Conservation (phyloP, 1,284 basidiomycete species). For the Polyporus tsugae region DNA sequence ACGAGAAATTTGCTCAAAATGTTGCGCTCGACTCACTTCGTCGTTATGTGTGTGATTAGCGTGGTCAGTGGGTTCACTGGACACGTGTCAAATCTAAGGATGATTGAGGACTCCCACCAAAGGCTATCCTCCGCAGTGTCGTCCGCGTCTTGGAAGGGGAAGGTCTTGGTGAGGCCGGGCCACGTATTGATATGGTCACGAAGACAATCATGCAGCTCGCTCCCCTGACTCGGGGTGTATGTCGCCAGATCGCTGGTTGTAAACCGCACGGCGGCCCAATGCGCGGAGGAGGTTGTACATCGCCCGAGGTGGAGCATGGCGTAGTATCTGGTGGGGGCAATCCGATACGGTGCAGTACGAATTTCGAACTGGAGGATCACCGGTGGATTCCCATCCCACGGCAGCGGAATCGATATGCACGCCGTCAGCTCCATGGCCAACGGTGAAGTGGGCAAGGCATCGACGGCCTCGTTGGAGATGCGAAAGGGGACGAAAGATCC, state of each 20-base stretch:
- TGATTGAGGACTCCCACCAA: neutral
- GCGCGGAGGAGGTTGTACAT: neutral
- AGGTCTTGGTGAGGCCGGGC: neutral
- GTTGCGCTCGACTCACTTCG: no score
- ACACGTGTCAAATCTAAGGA: neutral
- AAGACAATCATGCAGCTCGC: neutral
- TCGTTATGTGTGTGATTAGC: neutral
- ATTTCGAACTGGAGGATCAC: neutral
- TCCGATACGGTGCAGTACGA: neutral
- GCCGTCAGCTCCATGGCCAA: neutral
- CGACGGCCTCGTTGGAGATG: neutral
- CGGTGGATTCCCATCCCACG: neutral
- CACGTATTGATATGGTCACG: neutral
- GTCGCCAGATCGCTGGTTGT: neutral
- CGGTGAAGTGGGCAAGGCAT: neutral
- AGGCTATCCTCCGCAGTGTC: neutral
- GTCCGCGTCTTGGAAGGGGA: neutral
- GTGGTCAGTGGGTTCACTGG: neutral
- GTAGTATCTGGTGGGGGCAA: neutral
- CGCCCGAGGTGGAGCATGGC: neutral
- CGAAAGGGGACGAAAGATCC: neutral
- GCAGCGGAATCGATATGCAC: neutral
- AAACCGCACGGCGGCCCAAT: neutral
- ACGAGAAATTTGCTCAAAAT: no score
- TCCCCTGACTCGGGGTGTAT: neutral